These are phyloP conservation scores for Rhizophagus sp. DNA, from an alignment of 192 early-diverging fungal species.

Conservation along the genomic window DNA sequence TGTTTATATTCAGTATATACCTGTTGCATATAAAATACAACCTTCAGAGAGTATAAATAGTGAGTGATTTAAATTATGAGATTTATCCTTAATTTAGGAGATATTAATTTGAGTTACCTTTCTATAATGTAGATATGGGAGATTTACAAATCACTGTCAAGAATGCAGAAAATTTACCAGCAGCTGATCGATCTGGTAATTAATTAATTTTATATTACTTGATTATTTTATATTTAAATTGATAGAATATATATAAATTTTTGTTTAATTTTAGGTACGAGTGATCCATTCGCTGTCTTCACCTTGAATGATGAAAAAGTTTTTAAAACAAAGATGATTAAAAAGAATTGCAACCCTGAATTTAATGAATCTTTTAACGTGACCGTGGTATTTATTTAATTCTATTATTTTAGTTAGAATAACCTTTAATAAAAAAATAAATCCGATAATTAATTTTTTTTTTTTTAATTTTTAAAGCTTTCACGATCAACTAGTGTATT, in stretches of 20 bases:
- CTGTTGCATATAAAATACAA: slow-evolving; percentile 32
- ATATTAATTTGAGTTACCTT: not conserved
- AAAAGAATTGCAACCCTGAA: slow-evolving; percentile 64
- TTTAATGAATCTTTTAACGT: slow-evolving; percentile 47
- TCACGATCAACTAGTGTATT: slow-evolving; percentile 38
- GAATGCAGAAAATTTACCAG: slow-evolving; percentile 32
- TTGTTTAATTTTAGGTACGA: slow-evolving; percentile 49
- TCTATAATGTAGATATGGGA: slow-evolving; percentile 39
- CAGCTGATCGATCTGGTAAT: slow-evolving; percentile 33
- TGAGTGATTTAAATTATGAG: slow-evolving; percentile 16
- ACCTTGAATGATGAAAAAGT: slow-evolving; percentile 60
- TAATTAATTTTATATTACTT: not conserved
- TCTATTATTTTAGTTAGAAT: not conserved
- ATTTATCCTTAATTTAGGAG: not conserved
- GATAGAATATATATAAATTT: slow-evolving; percentile 41
- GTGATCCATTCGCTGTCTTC: slow-evolving; percentile 68
- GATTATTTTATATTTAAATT: not conserved
- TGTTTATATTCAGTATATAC: slow-evolving; percentile 21
- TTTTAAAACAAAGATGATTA: slow-evolving; percentile 55
- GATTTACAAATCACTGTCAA: slow-evolving; percentile 33
- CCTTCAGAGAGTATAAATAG: slow-evolving; percentile 42
- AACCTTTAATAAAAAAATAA: slow-evolving; percentile 25
- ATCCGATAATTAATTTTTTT: slow-evolving; percentile 42
- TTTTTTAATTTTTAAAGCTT: slow-evolving; percentile 32
- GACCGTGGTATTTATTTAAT: slow-evolving; percentile 28